Percentiles rank a stretch among this genome's conserved stretches.
phyloP scores from a whole-genome alignment of 805 yeast genomes.

The Starmerella bacillaris region DNA sequence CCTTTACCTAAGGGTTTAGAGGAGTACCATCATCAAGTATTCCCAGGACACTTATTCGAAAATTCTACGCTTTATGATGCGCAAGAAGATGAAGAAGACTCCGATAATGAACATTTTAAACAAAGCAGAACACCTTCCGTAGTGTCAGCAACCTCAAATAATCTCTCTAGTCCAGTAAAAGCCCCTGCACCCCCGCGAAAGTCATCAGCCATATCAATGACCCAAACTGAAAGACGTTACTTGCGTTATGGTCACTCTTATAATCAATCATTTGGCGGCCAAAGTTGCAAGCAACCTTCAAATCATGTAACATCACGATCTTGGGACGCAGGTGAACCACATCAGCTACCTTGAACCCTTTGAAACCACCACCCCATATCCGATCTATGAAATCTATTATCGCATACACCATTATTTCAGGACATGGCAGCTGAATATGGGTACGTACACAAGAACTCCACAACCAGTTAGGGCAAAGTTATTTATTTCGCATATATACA shows the following conservation, averaged over 20 bases:
- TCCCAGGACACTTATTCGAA: background rate
- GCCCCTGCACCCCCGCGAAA: constrained; percentile 1
- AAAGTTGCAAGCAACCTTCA: background rate
- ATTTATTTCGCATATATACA: too few relatives aligned
- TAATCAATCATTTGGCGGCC: constrained; percentile 1
- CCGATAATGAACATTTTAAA: background rate
- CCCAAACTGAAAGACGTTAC: constrained; percentile 5
- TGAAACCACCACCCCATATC: too few relatives aligned
- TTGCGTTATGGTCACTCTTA: constrained; percentile 8
- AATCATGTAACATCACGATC: constrained; percentile 9
- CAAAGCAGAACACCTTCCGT: background rate
- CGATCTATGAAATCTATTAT: too few relatives aligned
- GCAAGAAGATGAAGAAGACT: background rate
- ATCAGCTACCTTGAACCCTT: too few relatives aligned
- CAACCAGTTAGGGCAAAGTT: too few relatives aligned
- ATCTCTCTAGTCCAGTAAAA: background rate
- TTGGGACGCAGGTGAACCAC: constrained; percentile 10
- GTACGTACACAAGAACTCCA: too few relatives aligned
- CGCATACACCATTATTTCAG: too few relatives aligned
- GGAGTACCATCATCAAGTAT: background rate
- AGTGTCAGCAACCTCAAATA: background rate
- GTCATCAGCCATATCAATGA: background rate
- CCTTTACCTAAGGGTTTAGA: constrained; percentile 9
- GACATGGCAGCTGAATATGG: too few relatives aligned
- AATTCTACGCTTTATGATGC: background rate